Evolutionary conservation across 1,139 yeast species (phyloP).

Genomic region (Hansenula sp.): DNA sequence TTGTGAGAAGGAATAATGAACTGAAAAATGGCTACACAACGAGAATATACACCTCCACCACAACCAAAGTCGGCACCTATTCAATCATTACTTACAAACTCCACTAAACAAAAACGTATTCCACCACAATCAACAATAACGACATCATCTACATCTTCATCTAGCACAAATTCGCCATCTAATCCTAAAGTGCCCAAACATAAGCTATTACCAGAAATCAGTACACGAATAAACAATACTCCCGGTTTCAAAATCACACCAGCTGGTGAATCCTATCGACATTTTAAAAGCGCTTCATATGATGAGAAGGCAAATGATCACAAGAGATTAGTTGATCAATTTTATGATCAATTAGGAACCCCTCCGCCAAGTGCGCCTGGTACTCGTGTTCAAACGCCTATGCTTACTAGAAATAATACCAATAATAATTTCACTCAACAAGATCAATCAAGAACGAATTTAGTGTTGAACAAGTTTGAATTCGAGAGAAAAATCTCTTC

Average conservation of each 20-base stretch:
- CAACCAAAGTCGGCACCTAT: conserved; percentile 13
- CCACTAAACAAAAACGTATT: conserved; percentile 13
- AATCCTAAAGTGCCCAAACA: conserved; percentile 6
- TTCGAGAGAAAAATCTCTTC: background rate
- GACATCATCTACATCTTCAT: background rate
- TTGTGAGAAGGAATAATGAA: no score
- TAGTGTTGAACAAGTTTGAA: background rate
- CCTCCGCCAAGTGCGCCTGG: background rate
- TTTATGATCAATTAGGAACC: conserved; percentile 8
- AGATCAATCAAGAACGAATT: background rate
- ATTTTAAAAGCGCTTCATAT: background rate
- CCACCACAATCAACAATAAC: conserved; percentile 7
- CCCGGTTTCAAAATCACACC: background rate
- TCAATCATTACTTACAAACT: conserved; percentile 9
- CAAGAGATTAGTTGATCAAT: conserved; percentile 18
- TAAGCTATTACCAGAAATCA: background rate
- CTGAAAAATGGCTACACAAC: background rate
- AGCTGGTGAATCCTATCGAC: background rate
- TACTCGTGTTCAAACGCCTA: background rate
- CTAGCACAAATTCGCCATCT: background rate
- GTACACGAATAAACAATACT: conserved; percentile 1
- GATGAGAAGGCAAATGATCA: conserved; percentile 4
- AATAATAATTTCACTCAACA: background rate
- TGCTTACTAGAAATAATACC: background rate
- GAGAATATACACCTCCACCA: background rate